These are phyloP conservation scores for Grosmannia clavigera DNA, from an alignment of 2,329 filamentous ascomycete genomes.

Conservation along the genomic window DNA sequence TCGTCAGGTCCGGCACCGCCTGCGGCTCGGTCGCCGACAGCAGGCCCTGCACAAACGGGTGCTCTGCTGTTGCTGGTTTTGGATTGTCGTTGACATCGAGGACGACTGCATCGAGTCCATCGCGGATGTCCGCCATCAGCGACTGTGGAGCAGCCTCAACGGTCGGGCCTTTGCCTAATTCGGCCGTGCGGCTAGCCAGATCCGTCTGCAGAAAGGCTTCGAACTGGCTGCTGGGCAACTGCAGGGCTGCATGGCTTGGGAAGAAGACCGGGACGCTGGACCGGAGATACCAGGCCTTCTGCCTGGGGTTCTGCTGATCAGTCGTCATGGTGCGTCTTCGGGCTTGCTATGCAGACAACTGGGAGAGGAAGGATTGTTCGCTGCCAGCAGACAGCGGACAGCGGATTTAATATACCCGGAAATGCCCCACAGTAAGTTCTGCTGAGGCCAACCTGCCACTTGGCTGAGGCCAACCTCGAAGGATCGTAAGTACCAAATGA, in stretches of 20 bases:
- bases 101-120: background rate
- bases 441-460: background rate
- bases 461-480: background rate
- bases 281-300: conserved; percentile 26
- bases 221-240: conserved; percentile 20
- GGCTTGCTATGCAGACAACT: background rate
- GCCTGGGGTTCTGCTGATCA: background rate
- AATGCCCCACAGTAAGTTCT: background rate
- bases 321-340: background rate
- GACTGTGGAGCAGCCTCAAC: background rate
- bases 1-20: background rate
- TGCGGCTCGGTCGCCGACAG: background rate
- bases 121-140: background rate
- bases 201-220: conserved; percentile 17
- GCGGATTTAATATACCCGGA: background rate
- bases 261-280: conserved; percentile 25
- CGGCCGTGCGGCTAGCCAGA: background rate
- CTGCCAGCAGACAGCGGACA: background rate
- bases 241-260: conserved; percentile 23
- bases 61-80: background rate
- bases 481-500: background rate
- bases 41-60: conserved; percentile 11
- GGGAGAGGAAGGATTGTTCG: background rate
- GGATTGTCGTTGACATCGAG: background rate
- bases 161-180: background rate